Evolutionary conservation across 768 basidiomycete genomes (phyloP), one percentile per base, ranked within the genome.

Genomic region (Antrodiella citrinella): DNA sequence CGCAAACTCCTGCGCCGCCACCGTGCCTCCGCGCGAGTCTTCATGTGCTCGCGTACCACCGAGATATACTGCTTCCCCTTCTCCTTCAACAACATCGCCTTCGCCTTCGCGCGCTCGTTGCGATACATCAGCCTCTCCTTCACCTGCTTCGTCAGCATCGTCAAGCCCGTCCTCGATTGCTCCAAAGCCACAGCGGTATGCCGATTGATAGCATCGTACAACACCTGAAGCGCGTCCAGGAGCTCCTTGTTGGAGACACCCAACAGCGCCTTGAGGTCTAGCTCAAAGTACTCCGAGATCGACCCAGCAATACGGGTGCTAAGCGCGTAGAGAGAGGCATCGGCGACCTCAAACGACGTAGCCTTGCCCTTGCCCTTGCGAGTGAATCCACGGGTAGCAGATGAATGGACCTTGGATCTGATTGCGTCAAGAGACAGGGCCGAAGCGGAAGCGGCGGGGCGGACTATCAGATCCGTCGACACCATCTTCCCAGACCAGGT

Each of bases 401-500:
- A 56, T 24, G 9, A 51, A 59, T 23, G 15, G 45, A 53, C 30
- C 15, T 26, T 20, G 18, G 51, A 50, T 40, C 55, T 58, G 41
- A 50, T 19, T 47, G 35, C 44, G 23, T 56, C 45, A 10, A 49
- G 47, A 10, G 51, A 39, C 4, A 62, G 41, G 1, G 58, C 52
- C 3, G 60, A 52, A 4, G 47, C 41, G 4, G 54, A 53, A 3
- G 55, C 51, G 12, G 54, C 57, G 11, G 62, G 63, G 19, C 60
- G 59, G 22, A 60, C 50, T 24, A 54, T 52, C 43, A 65, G 47
- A 25, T 65, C 63, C 38, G 60, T 62, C 10, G 53, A 49, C n/a
- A n/a, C n/a, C n/a, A n/a, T n/a, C 51, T 60, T 62, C 21, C 54
- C 59, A 13, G 61, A 54, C 60, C 62, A 64, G 26, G 63, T 62